A percentile compares a stretch with the other conserved stretches of the same genome.
phyloP scores from a whole-genome alignment of 495 filamentous ascomycete species.

The Cercophora sp. region DNA sequence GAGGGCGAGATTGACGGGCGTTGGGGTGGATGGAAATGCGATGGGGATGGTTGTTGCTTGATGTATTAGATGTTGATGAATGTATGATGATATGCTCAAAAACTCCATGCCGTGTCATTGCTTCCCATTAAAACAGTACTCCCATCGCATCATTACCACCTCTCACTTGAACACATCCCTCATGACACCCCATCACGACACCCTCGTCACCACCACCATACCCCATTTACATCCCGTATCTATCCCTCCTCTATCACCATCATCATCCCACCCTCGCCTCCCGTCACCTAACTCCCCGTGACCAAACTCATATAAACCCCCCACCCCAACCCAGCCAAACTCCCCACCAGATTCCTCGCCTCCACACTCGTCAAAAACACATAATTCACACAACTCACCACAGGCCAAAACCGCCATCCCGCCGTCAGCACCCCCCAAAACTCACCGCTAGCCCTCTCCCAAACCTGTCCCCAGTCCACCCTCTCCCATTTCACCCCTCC shows the following conservation, averaged over 20 bases:
- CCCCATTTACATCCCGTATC: no score
- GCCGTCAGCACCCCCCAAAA: conserved; percentile 69
- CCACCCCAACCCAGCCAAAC: conserved; percentile 79
- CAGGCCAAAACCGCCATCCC: conserved; percentile 77
- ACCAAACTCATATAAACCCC: conserved; percentile 79
- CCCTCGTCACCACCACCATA: neutral
- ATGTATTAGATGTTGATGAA: no score
- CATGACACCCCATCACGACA: no score
- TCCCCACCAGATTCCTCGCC: conserved; percentile 69
- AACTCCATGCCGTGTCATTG: no score
- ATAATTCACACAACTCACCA: conserved; percentile 77
- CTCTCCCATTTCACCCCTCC: conserved; percentile 26
- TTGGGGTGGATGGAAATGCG: conserved; percentile 23
- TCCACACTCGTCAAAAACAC: conserved; percentile 71
- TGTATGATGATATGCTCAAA: no score
- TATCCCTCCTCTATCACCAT: no score
- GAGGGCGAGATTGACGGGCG: conserved; percentile 30
- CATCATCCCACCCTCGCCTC: no score
- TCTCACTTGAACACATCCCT: neutral
- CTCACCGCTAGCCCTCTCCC: conserved; percentile 44
- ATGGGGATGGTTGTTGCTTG: conserved; percentile 30
- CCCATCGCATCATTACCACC: neutral
- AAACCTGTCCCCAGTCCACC: conserved; percentile 33
- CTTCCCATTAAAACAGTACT: neutral
- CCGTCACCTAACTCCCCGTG: conserved; percentile 32